phyloP scores from a whole-genome alignment of 305 asterid genomes.

The Fraxinus dipetala region DNA sequence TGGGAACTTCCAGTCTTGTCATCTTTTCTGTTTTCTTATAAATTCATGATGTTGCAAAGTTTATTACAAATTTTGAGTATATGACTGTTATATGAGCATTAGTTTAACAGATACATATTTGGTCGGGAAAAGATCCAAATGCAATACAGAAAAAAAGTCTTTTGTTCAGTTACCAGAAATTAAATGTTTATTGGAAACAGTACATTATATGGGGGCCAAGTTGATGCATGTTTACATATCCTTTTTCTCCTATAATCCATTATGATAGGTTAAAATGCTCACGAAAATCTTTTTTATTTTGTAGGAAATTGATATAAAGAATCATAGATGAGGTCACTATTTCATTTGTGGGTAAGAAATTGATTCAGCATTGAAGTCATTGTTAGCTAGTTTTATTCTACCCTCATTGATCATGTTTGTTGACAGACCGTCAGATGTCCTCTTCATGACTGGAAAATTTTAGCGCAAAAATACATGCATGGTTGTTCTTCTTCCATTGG shows the following conservation, averaged over 20 bases:
- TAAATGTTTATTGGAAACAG: no score
- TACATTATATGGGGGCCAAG: background rate
- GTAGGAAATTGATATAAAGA: slow-evolving; percentile 89
- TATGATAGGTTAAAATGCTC: background rate
- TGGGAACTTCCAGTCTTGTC: background rate
- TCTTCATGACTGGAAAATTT: background rate
- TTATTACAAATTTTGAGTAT: background rate
- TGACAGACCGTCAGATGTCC: background rate
- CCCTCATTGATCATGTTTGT: background rate
- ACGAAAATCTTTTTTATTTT: background rate
- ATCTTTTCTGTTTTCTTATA: background rate
- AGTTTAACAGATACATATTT: background rate
- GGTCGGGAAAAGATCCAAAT: background rate
- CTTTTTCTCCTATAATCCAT: background rate
- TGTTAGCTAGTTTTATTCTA: background rate
- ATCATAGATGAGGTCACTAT: slow-evolving; percentile 94
- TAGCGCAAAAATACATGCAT: background rate
- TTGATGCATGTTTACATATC: background rate
- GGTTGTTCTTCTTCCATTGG: background rate
- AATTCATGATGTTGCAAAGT: background rate
- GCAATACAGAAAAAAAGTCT: background rate
- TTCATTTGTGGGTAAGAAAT: slow-evolving; percentile 81
- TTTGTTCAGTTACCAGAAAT: background rate
- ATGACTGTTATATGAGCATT: background rate
- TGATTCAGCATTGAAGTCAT: background rate